phyloP scores from a whole-genome alignment of 2,329 filamentous ascomycete genomes.

The Didymella glomerata region DNA sequence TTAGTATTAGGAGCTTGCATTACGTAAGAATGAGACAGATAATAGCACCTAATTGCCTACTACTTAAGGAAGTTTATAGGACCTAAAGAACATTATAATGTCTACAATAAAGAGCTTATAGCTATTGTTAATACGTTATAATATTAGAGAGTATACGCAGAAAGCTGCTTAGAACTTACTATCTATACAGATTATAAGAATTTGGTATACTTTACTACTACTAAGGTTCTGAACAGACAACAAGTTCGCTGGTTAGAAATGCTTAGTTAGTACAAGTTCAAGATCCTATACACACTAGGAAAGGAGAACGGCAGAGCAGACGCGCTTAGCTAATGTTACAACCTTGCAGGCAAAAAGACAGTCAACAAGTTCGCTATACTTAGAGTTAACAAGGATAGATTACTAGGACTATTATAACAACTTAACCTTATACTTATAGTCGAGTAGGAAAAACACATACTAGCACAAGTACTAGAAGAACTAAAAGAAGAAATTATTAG shows the following conservation, averaged over 20 bases:
- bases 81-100: background rate
- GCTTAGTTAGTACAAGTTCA: background rate
- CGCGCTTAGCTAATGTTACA: background rate
- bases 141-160: no score
- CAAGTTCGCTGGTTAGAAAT: background rate
- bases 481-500: background rate
- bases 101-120: background rate
- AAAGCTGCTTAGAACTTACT: background rate
- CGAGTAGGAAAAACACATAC: no score
- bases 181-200: conserved; percentile 2
- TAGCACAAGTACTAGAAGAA: background rate
- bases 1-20: no score
- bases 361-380: background rate
- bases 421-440: no score
- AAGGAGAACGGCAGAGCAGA: background rate
- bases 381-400: background rate
- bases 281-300: background rate
- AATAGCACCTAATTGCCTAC: no score
- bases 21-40: no score
- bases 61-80: background rate
- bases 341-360: background rate
- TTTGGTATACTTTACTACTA: background rate
- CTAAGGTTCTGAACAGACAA: background rate
- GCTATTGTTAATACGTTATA: background rate
- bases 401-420: background rate